Evolutionary conservation across 306 rosid genomes (phyloP).

Genomic region (Prunus dulcis): DNA sequence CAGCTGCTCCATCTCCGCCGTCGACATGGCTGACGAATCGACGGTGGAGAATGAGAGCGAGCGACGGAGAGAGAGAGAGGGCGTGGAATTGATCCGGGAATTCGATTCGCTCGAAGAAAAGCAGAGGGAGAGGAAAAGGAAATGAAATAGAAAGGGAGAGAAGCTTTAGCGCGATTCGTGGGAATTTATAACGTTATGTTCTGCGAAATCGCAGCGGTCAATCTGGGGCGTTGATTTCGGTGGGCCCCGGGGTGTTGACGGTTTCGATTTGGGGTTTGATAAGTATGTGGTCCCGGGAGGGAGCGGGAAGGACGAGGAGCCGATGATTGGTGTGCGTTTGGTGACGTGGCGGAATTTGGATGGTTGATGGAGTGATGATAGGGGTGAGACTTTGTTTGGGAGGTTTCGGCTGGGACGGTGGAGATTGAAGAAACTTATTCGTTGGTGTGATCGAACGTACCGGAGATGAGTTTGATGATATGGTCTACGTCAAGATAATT

Average conservation of each 20-base stretch:
- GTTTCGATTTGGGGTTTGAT: neutral
- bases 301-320: neutral
- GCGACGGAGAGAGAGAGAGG: neutral
- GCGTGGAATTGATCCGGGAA: neutral
- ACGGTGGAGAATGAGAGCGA: neutral
- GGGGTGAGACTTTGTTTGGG: neutral
- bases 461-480: neutral
- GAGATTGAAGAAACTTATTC: neutral
- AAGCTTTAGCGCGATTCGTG: neutral
- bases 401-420: neutral
- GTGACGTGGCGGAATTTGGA: neutral
- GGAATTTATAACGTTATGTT: neutral
- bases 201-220: neutral
- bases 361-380: neutral
- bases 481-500: neutral
- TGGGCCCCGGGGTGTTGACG: neutral
- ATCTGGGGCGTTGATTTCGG: neutral
- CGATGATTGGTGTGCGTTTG: neutral
- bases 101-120: neutral
- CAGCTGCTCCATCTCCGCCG: slow-evolving; percentile 72
- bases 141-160: too few species aligned
- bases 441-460: neutral
- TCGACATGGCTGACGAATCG: slow-evolving; percentile 44
- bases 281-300: neutral
- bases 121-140: neutral